Evolutionary conservation across 352 stramenopile species (phyloP), one percentile per base, ranked within the genome.

Genomic region (Globisporangium uncinulatum): DNA sequence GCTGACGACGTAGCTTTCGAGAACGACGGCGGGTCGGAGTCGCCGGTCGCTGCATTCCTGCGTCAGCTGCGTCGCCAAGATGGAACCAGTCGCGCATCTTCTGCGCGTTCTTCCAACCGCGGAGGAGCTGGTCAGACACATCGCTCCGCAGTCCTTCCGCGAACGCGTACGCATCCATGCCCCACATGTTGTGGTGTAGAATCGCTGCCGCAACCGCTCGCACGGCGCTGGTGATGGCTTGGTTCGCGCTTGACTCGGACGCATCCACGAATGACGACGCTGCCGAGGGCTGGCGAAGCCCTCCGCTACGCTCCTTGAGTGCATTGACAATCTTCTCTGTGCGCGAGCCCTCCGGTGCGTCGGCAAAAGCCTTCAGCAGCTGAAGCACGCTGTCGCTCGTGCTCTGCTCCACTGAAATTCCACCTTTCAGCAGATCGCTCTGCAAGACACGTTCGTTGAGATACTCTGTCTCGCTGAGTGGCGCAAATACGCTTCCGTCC

Each of bases 71-170:
- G 53, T 94, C 84, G 3, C 84, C 84, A 1, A 92, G 56, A 59
- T 92, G 79, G 59, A 94, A 94, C 84, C 84, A 94, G 39, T 91
- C 78, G 9, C 84, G 70, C 82, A 94, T 94, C 46, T 94, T 94
- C 49, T 94, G 84, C 3, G 84, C 84, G 53, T 92, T 92, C 42
- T 89, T 89, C 84, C 82, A 92, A 3, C 76, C 79, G 13, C 71
- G 74, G 24, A 87, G 60, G 6, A 94, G 63, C 55, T 89, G 74
- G 17, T 88, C 73, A 1, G 79, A 90, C 0, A 91, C 59, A 47
- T 92, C 80, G 6, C 42, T 54, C 6, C 75, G 74, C 15, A 91
- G 60, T 57, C 76, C 73, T 55, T 87, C 66, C 6, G 78, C 70
- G 36, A 85, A 79, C 4, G 82, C 80, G 44, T 78, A 90, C 11